These are phyloP conservation scores for Pythium graminicola DNA, from an alignment of 352 stramenopile species.

Conservation along the genomic window DNA sequence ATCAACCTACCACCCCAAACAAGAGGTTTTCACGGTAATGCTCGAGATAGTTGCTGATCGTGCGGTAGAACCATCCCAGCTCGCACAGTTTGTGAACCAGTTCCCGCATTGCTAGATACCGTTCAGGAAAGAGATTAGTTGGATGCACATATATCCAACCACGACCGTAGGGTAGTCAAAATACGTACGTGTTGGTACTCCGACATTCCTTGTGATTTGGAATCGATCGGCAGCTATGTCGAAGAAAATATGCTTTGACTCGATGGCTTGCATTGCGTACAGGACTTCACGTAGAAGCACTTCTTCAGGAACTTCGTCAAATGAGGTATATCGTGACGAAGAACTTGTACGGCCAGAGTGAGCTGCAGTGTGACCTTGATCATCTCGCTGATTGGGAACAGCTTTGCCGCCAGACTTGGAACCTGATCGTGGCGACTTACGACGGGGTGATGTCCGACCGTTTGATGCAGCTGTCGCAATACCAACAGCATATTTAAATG, in stretches of 20 bases:
- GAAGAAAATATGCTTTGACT: conserved; percentile 87
- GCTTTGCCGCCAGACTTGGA: conserved; percentile 26
- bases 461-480: conserved; percentile 34
- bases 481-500: conserved; percentile 69
- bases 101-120: conserved; percentile 60
- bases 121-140: not conserved
- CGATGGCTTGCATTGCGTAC: conserved; percentile 90
- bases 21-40: conserved; percentile 65
- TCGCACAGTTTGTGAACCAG: conserved; percentile 80
- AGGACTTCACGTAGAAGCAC: conserved; percentile 89
- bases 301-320: conserved; percentile 71
- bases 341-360: not conserved
- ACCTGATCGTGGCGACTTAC: conserved; percentile 14
- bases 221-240: conserved; percentile 68
- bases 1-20: conserved; percentile 58
- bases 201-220: conserved; percentile 68
- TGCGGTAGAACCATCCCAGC: conserved; percentile 87
- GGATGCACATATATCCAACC: not conserved
- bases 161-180: not conserved
- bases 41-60: conserved; percentile 75
- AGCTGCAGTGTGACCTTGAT: not conserved
- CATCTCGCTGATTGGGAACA: conserved; percentile 14
- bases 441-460: conserved; percentile 9
- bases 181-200: conserved; percentile 69
- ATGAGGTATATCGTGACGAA: conserved; percentile 27